A percentile compares a stretch with the other conserved stretches of the same genome.
Evolutionary conservation across 139 green algal genomes (phyloP).

Genomic region (Chlamydomonas eustigma): DNA sequence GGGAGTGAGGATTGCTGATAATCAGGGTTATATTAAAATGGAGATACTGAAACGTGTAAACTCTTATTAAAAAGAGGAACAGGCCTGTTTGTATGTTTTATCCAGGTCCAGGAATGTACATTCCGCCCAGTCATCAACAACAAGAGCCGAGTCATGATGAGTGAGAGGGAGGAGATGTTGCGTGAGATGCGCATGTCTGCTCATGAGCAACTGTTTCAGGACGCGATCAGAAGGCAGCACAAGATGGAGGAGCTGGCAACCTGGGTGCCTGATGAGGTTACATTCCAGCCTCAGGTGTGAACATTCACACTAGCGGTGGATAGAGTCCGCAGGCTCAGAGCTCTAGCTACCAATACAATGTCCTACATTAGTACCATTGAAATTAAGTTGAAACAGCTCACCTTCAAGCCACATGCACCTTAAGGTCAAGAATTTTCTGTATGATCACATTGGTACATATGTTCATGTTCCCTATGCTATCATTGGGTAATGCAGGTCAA

Average conservation of each 20-base stretch:
- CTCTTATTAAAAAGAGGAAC: too few species aligned
- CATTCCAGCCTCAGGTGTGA: conserved; percentile 67
- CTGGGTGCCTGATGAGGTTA: conserved; percentile 71
- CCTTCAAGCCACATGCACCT: conserved; percentile 3
- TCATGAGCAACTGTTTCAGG: conserved; percentile 65
- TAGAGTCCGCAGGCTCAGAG: too few species aligned
- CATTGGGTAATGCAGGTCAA: conserved; percentile 41
- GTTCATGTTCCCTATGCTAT: too few species aligned
- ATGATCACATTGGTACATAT: too few species aligned
- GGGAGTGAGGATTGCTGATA: background rate
- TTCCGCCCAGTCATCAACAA: conserved; percentile 67
- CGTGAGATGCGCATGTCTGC: conserved; percentile 37
- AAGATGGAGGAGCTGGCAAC: conserved; percentile 13
- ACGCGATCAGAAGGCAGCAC: conserved; percentile 5
- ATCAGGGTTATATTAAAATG: background rate
- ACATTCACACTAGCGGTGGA: too few species aligned
- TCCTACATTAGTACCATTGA: too few species aligned
- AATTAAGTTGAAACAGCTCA: too few species aligned
- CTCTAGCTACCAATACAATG: too few species aligned
- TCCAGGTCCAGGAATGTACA: conserved; percentile 48
- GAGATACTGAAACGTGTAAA: too few species aligned
- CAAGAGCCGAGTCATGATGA: conserved; percentile 52
- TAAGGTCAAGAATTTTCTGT: too few species aligned
- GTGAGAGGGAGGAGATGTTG: conserved; percentile 55
- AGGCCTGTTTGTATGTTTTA: too few species aligned